Evolutionary conservation across 108 stramenopile genomes (phyloP), one percentile per base, ranked within the genome.

Genomic region (Skeletonema grethae): DNA sequence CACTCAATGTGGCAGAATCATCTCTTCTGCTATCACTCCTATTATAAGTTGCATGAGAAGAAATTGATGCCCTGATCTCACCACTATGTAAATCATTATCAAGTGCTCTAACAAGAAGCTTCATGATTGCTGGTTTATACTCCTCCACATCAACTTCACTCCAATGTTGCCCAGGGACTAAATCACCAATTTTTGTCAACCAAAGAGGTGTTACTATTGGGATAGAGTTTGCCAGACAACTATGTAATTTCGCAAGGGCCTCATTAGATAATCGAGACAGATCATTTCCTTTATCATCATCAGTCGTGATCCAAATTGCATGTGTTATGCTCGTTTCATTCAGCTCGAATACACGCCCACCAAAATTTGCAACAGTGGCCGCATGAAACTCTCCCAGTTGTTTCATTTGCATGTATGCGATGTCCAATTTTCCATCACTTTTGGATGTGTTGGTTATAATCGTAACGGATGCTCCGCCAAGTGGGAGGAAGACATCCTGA

Each of bases 151-250:
- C 61, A 9, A 83, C 64, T 30, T 79, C 82, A 43, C 73, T 79
- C 82, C 82, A 83, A 63, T 83, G 82, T 46, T 83, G 82, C 20
- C 69, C 78, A 24, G 77, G 68, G 5, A 55, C 32, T 32, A 83
- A 63, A 38, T 55, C 32, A 28, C 69, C 43, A 5, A 78, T 78
- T 29, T 57, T 30, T 22, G 39, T 22, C 16, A 78, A 64, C 77
- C 77, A 78, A 53, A 36, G 55, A 13, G 43, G 57, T 10, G 59
- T 61, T 2, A 78, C 77, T n/a, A 78, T 64, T 3, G 65, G 76
- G 18, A 77, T 77, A 59, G 69, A 41, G 57, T 65, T 48, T 57
- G 43, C 35, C 4, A 67, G 63, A 39, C 76, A 77, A 0, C 62
- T 58, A 10, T 61, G 46, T 32, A 77, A 32, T 34, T 70, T 64